These are phyloP conservation scores for Trypanosoma avium DNA, from an alignment of 208 protist genomes.

Conservation along the genomic window DNA sequence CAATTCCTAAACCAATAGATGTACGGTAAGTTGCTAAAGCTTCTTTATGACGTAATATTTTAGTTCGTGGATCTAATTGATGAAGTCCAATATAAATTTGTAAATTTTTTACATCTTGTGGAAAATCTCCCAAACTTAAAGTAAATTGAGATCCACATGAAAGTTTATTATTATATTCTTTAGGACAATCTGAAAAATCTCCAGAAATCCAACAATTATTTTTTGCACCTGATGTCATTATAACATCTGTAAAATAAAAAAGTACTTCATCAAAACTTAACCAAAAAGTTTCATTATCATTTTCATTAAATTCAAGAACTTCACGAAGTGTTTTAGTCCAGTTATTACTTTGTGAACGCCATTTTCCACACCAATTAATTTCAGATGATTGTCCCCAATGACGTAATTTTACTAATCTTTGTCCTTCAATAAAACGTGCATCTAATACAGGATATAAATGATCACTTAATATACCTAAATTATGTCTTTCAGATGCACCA, in stretches of 20 bases:
- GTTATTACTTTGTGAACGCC: constrained; percentile 40
- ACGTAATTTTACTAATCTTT: constrained; percentile 77
- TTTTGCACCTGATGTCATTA: constrained; percentile 46
- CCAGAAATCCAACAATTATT: constrained; percentile 21
- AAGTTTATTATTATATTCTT: constrained; percentile 6
- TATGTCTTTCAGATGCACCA: constrained; percentile 42
- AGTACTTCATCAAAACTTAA: constrained; percentile 80
- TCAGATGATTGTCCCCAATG: constrained; percentile 49
- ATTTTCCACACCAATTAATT: constrained; percentile 63
- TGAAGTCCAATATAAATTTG: constrained; percentile 71
- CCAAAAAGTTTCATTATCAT: constrained; percentile 56
- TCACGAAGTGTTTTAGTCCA: constrained; percentile 58
- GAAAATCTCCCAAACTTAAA: constrained; percentile 36
- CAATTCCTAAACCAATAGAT: constrained; percentile 57
- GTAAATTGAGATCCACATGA: constrained; percentile 37
- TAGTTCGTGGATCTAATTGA: constrained; percentile 67
- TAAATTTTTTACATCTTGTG: constrained; percentile 25
- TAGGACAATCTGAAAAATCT: constrained; percentile 32
- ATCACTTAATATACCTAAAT: constrained; percentile 61
- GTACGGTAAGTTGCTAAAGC: constrained; percentile 52
- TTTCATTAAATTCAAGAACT: constrained; percentile 42
- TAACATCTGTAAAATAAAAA: constrained; percentile 84
- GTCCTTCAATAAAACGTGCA: constrained; percentile 66
- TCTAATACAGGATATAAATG: constrained; percentile 82
- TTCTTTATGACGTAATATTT: constrained; percentile 45